These are phyloP conservation scores for Stentor coeruleus DNA, from an alignment of 73 alveolate species.

Conservation along the genomic window DNA sequence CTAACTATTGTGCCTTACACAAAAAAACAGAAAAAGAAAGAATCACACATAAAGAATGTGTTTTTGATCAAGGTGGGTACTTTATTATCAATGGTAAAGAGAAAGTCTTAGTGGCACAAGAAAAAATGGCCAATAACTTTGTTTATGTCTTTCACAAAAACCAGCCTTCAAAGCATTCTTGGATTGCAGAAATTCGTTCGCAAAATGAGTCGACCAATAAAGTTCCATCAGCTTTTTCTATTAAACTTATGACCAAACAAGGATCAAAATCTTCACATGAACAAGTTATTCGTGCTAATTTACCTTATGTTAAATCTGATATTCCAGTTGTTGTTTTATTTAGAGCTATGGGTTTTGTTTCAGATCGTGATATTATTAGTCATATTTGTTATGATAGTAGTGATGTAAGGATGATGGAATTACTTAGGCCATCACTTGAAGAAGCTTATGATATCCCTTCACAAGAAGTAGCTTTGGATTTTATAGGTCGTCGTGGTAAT, in stretches of 20 bases:
- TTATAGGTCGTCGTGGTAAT: slow-evolving; percentile 89
- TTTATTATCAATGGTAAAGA: slow-evolving; percentile 97
- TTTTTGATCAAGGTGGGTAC: slow-evolving; percentile 97
- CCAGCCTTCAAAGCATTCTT: slow-evolving; percentile 82
- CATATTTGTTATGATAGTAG: slow-evolving; percentile 83
- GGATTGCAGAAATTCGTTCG: slow-evolving; percentile 83
- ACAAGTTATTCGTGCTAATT: slow-evolving; percentile 70
- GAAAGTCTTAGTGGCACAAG: slow-evolving; percentile 97
- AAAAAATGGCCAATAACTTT: slow-evolving; percentile 97
- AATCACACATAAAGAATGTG: slow-evolving; percentile 79
- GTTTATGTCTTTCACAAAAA: slow-evolving; percentile 91
- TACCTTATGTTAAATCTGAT: slow-evolving; percentile 86
- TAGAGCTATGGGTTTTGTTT: slow-evolving; percentile 83
- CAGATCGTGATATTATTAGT: slow-evolving; percentile 88
- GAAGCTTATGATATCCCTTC: slow-evolving; percentile 57
- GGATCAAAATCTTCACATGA: slow-evolving; percentile 40
- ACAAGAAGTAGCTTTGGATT: slow-evolving; percentile 87
- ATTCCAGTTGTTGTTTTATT: slow-evolving; percentile 88
- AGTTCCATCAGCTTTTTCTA: slow-evolving; percentile 20
- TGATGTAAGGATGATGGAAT: slow-evolving; percentile 53
- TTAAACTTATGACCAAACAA: neutral
- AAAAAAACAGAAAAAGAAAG: slow-evolving; percentile 55
- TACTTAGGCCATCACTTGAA: slow-evolving; percentile 42
- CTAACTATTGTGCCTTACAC: slow-evolving; percentile 72
- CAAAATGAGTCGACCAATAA: slow-evolving; percentile 19